Percentiles rank a stretch among this genome's conserved stretches.
Evolutionary conservation across 148 eudicot species (phyloP).

Genomic region (Cornus suecica): DNA sequence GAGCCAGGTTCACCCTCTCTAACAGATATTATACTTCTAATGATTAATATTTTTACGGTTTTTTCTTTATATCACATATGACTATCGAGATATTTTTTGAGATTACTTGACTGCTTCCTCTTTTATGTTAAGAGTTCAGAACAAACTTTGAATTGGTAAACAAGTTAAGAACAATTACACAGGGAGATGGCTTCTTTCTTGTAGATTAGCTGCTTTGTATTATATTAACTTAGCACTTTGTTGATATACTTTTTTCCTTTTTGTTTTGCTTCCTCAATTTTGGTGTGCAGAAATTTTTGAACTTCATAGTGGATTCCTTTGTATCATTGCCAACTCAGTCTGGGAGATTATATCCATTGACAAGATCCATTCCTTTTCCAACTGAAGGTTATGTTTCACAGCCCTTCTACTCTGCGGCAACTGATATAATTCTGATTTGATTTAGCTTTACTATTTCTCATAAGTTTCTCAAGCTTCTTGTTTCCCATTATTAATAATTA

Average conservation of each 20-base stretch:
- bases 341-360: conserved; percentile 16
- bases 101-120: neutral
- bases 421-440: neutral
- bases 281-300: conserved; percentile 59
- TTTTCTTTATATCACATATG: neutral
- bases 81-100: neutral
- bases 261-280: neutral
- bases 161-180: neutral
- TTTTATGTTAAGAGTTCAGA: neutral
- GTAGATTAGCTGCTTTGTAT: neutral
- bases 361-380: conserved; percentile 23
- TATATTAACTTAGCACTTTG: neutral
- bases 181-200: neutral
- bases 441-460: neutral
- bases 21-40: neutral
- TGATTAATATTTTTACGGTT: neutral
- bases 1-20: too few species aligned
- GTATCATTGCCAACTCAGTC: conserved; percentile 34
- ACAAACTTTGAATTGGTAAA: neutral
- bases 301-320: conserved; percentile 63
- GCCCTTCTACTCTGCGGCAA: neutral
- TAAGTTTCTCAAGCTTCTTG: neutral
- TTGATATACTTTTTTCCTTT: neutral
- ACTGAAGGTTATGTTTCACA: conserved; percentile 42
- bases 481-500: too few species aligned